Evolutionary conservation across 352 stramenopile genomes (phyloP).

Genomic region (Pythium myriotylum): DNA sequence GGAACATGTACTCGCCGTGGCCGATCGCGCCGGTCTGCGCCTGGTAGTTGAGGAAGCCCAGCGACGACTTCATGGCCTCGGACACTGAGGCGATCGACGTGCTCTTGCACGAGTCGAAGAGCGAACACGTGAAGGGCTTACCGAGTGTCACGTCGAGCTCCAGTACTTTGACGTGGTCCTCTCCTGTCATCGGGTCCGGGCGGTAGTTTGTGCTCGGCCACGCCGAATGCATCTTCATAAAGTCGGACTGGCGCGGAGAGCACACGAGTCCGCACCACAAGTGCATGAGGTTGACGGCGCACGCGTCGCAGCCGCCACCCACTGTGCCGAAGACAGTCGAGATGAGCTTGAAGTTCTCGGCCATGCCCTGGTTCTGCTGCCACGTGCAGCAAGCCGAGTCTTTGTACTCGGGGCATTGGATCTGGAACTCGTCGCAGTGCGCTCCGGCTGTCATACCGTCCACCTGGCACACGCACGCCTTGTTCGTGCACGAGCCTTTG

Average conservation of each 20-base stretch:
- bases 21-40: constrained; percentile 86
- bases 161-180: constrained; percentile 77
- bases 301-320: constrained; percentile 78
- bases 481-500: constrained; percentile 56
- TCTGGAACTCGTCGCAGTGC: constrained; percentile 70
- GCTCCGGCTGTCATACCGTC: constrained; percentile 73
- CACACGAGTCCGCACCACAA: constrained; percentile 89
- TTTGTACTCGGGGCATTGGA: constrained; percentile 88
- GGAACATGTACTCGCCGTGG: constrained; percentile 86
- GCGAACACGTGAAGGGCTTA: constrained; percentile 67
- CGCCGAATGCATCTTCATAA: constrained; percentile 67
- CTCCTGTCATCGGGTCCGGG: constrained; percentile 72
- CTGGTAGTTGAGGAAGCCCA: constrained; percentile 90
- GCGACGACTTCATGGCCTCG: constrained; percentile 77
- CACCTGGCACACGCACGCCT: constrained; percentile 49
- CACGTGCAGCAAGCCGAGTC: constrained; percentile 83
- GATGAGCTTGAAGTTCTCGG: constrained; percentile 85
- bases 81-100: constrained; percentile 76
- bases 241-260: constrained; percentile 70
- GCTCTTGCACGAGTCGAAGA: constrained; percentile 89
- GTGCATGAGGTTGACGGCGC: constrained; percentile 82
- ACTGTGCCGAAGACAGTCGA: constrained; percentile 71
- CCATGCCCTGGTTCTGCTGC: constrained; percentile 90
- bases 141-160: constrained; percentile 77
- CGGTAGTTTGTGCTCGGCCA: constrained; percentile 76